phyloP scores from a whole-genome alignment of 1,139 yeast genomes.

The Suhomyces coccinellae region DNA sequence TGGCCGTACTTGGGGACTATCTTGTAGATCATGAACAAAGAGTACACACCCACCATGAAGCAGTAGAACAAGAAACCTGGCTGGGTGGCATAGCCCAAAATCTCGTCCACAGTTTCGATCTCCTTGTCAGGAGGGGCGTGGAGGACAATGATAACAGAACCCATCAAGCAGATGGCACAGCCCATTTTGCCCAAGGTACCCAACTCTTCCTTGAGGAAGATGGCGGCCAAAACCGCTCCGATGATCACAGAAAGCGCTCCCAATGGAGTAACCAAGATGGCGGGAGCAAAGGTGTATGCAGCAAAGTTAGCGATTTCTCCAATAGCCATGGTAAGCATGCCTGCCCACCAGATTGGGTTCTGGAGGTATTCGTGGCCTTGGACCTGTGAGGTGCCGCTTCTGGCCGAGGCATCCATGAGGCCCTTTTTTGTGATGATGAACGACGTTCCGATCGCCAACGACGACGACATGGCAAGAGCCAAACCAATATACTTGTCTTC shows the following conservation, averaged over 20 bases:
- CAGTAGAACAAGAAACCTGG: slow-evolving; percentile 80
- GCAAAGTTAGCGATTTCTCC: slow-evolving; percentile 94
- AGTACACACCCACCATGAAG: slow-evolving; percentile 59
- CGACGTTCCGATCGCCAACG: slow-evolving; percentile 87
- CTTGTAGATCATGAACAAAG: slow-evolving; percentile 77
- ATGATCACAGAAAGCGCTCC: slow-evolving; percentile 90
- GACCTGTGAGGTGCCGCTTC: slow-evolving; percentile 61
- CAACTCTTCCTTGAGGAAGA: slow-evolving; percentile 80
- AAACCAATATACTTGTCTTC: slow-evolving; percentile 90
- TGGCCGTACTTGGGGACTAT: slow-evolving; percentile 82
- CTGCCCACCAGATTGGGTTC: slow-evolving; percentile 96
- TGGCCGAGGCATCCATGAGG: slow-evolving; percentile 66
- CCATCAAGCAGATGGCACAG: slow-evolving; percentile 86
- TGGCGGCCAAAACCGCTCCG: slow-evolving; percentile 86
- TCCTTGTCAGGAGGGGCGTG: slow-evolving; percentile 96
- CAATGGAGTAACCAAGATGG: slow-evolving; percentile 85
- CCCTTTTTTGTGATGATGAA: slow-evolving; percentile 91
- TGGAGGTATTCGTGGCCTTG: slow-evolving; percentile 74
- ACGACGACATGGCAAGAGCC: slow-evolving; percentile 83
- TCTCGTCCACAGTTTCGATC: slow-evolving; percentile 85
- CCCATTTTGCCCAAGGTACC: slow-evolving; percentile 93
- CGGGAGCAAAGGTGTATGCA: slow-evolving; percentile 94
- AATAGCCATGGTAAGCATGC: slow-evolving; percentile 85
- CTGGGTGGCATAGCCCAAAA: slow-evolving; percentile 72
- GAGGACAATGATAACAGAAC: slow-evolving; percentile 84